phyloP scores from a whole-genome alignment of 768 basidiomycete genomes.

The Termitomyces sp. region DNA sequence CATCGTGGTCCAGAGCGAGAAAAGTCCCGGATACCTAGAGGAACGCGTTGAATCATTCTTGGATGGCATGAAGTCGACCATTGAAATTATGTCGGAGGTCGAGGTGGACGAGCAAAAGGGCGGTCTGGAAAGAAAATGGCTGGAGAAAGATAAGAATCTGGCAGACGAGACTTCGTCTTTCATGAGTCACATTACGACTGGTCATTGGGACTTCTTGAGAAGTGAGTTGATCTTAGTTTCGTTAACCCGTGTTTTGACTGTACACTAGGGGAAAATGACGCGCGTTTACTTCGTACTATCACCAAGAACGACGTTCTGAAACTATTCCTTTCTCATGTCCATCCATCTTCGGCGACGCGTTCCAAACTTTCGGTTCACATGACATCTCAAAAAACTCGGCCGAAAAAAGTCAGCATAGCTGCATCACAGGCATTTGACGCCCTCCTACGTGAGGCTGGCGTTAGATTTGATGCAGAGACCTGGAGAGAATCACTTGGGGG shows the following conservation, averaged over 20 bases:
- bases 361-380: constrained; percentile 84
- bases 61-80: constrained; percentile 56
- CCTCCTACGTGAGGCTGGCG: constrained; percentile 38
- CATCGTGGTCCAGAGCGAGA: constrained; percentile 87
- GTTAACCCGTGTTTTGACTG: constrained; percentile 5
- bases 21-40: constrained; percentile 74
- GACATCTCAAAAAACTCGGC: constrained; percentile 59
- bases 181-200: constrained; percentile 65
- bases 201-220: constrained; percentile 83
- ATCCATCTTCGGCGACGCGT: constrained; percentile 62
- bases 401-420: constrained; percentile 55
- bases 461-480: constrained; percentile 43
- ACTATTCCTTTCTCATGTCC: constrained; percentile 64
- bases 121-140: constrained; percentile 74
- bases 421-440: constrained; percentile 59
- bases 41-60: constrained; percentile 86
- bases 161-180: constrained; percentile 70
- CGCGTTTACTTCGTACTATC: constrained; percentile 52
- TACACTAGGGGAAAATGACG: constrained; percentile 64
- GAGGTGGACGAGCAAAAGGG: constrained; percentile 77
- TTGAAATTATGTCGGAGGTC: constrained; percentile 63
- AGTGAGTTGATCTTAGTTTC: constrained; percentile 41
- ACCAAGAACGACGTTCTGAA: constrained; percentile 71
- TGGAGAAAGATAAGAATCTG: constrained; percentile 86
- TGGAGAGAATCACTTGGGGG: constrained; percentile 49